Base-by-base conservation (phyloP, 345 rosid genomes). In the Camelina neglecta region DNA sequence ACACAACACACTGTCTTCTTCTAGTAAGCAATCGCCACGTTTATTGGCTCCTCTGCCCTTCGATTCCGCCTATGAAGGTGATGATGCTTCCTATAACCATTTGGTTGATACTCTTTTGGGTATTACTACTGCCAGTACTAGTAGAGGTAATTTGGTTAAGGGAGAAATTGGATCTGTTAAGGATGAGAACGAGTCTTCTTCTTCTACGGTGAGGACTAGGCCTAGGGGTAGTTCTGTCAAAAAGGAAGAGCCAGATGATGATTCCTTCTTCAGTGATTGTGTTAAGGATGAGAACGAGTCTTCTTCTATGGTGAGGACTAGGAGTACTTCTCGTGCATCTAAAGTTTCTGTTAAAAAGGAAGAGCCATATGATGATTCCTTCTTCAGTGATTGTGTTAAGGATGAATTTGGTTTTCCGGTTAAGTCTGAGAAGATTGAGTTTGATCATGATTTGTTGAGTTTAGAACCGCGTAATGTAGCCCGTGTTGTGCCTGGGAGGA, bases 401-500 rank as follows among this genome's bases (percentile, higher is more conserved):
- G 63, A 18, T 16, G 79, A 68, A 57, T 65, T 5, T 73, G 64
- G 42, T 56, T n/a, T 6, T 6, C 65, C 58, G 8, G 76, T 76
- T 58, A 75, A 80, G 74, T 1, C 16, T 38, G 83, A 77, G 75
- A 65, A 72, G 10, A 74, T 75, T 69, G 75, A 81, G 68, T 16
- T 45, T 50, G 87, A 85, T 78, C 8, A 78, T 66, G 83, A 73
- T 35, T 72, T 84, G 5, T 69, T 92, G 83, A 72, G 62, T 41
- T 75, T 92, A 84, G 81, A 88, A 68, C 75, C 83, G 2, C 79
- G 80, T 31, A 90, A 92, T 82, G 70, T 90, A 31, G 97, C 90
- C 4, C 82, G 92, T 70, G 73, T 95, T 65, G 68, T 89, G 47
- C 84, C 88, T 2, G 89, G 89, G 61, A 86, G 89, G 80, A 78